Evolutionary conservation across 805 yeast genomes (phyloP).

Genomic region (Cyberlindnera subsufficiens): DNA sequence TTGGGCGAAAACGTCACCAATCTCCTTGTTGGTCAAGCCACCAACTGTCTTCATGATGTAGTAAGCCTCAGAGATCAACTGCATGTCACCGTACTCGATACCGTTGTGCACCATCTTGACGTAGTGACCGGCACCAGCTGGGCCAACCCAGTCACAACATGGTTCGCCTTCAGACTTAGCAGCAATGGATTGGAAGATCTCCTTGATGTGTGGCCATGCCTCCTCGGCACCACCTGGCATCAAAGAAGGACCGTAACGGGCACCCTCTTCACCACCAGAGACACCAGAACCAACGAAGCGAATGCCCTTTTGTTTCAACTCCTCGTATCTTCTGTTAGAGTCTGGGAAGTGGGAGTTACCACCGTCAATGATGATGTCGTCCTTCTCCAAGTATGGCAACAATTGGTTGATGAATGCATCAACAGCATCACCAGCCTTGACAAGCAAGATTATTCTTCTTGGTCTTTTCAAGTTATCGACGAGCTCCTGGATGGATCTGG

Average conservation of each 20-base stretch:
- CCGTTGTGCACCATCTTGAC: constrained; percentile 99
- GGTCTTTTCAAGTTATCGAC: constrained; percentile 90
- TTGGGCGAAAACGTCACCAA: constrained; percentile 81
- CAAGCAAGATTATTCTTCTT: constrained; percentile 89
- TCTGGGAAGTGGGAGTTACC: constrained; percentile 99
- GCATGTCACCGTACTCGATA: constrained; percentile 99
- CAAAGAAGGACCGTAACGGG: constrained; percentile 97
- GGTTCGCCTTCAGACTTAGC: constrained; percentile 99
- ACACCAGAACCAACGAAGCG: constrained; percentile 98
- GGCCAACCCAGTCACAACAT: constrained; percentile 99
- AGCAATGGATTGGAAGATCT: constrained; percentile 90
- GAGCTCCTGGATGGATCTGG: constrained; percentile 86
- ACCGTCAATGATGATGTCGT: constrained; percentile 98
- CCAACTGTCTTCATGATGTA: constrained; percentile 93
- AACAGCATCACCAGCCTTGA: constrained; percentile 95
- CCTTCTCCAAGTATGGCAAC: constrained; percentile 87
- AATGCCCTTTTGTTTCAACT: constrained; percentile 81
- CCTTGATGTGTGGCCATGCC: constrained; percentile 98
- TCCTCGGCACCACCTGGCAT: constrained; percentile 99
- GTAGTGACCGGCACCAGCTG: constrained; percentile 98
- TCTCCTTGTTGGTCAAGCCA: constrained; percentile 84
- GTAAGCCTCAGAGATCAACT: constrained; percentile 96
- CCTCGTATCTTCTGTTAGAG: constrained; percentile 92
- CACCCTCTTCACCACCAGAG: constrained; percentile 99
- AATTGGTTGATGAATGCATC: constrained; percentile 86